These are phyloP conservation scores for Phytophthora uliginosa DNA, from an alignment of 352 stramenopile species.

Conservation along the genomic window DNA sequence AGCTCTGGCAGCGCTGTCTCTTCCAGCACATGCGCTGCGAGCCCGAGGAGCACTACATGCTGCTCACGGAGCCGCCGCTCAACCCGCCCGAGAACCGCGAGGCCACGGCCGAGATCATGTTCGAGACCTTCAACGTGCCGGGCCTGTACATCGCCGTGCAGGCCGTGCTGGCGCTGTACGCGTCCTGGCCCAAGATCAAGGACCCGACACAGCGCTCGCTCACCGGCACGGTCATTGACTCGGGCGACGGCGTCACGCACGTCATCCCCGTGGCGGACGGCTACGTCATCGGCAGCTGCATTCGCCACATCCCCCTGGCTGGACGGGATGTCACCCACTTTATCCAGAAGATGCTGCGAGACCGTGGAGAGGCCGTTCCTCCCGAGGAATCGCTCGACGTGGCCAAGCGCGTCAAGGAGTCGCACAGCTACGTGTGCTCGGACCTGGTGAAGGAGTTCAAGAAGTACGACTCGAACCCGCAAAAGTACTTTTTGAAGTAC, in stretches of 20 bases:
- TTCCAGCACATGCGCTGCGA: conserved; percentile 96
- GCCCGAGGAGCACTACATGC: conserved; percentile 95
- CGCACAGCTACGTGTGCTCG: conserved; percentile 96
- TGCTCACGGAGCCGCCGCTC: conserved; percentile 93
- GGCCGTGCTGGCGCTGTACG: conserved; percentile 95
- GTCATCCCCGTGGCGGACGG: conserved; percentile 96
- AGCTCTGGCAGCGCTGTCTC: conserved; percentile 94
- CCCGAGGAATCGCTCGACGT: conserved; percentile 94
- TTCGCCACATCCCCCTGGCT: conserved; percentile 96
- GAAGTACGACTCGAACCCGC: conserved; percentile 96
- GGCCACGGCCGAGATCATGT: conserved; percentile 97
- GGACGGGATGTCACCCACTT: conserved; percentile 97
- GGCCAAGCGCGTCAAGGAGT: conserved; percentile 94
- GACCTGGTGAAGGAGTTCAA: conserved; percentile 97
- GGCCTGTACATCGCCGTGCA: conserved; percentile 97
- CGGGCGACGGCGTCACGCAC: conserved; percentile 95
- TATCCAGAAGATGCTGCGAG: conserved; percentile 95
- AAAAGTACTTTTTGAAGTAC: conserved; percentile 95
- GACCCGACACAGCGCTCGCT: conserved; percentile 90
- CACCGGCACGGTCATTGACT: conserved; percentile 96
- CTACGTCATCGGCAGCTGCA: conserved; percentile 97
- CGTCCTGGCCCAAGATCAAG: conserved; percentile 94
- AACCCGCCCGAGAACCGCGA: conserved; percentile 97
- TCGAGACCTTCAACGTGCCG: conserved; percentile 97
- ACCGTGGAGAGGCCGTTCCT: conserved; percentile 93